Conservation (phyloP, 2,329 filamentous ascomycete genomes). For the Juglanconis sp. region DNA sequence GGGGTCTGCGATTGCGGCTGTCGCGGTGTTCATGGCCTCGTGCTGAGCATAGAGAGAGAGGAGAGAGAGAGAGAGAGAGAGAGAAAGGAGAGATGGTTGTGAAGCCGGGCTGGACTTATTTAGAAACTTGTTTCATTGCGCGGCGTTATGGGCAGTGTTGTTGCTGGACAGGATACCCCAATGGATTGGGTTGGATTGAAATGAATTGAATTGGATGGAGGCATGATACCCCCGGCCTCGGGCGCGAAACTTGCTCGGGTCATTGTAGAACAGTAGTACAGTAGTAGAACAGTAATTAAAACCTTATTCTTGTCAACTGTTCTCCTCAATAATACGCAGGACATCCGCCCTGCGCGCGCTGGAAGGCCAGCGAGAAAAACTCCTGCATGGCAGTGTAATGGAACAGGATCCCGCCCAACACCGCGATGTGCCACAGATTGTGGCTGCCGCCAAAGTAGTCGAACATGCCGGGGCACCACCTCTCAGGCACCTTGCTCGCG, state of each 20-base stretch:
- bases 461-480: constrained; percentile 89
- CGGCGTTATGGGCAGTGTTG: not conserved
- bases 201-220: not conserved
- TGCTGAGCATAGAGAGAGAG: constrained; percentile 21
- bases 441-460: constrained; percentile 95
- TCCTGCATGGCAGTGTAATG: constrained; percentile 96
- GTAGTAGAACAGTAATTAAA: not conserved
- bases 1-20: constrained; percentile 23
- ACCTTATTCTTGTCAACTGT: not conserved
- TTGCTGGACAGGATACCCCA: constrained; percentile 11
- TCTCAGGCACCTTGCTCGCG: constrained; percentile 86
- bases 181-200: not conserved
- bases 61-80: too few species aligned
- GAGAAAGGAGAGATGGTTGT: not conserved
- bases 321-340: constrained; percentile 49
- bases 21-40: constrained; percentile 25
- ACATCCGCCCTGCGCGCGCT: constrained; percentile 61
- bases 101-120: not conserved
- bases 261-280: not conserved
- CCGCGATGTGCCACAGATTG: constrained; percentile 96
- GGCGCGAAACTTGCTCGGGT: not conserved
- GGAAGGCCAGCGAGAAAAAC: constrained; percentile 79
- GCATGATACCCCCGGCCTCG: constrained; percentile 12
- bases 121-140: not conserved
- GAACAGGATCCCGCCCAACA: constrained; percentile 93